Evolutionary conservation across 768 basidiomycete genomes (phyloP).

Genomic region (Lentinus tigrinus): DNA sequence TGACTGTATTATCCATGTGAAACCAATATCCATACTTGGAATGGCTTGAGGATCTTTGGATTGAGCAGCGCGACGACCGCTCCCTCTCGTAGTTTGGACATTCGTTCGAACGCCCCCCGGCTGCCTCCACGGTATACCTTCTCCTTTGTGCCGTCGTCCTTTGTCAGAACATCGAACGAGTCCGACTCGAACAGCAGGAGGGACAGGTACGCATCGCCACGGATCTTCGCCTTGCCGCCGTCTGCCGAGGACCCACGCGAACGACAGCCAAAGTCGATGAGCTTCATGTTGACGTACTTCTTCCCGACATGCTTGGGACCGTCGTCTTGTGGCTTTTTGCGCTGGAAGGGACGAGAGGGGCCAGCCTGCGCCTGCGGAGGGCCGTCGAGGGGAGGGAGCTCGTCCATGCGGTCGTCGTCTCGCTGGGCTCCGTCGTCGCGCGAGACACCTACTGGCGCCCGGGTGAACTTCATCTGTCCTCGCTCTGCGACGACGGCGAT

Average conservation of each 20-base stretch:
- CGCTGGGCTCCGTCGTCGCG: constrained; percentile 39
- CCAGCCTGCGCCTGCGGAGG: not conserved
- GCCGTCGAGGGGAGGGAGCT: constrained; percentile 18
- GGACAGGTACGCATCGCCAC: constrained; percentile 83
- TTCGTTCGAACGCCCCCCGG: constrained; percentile 86
- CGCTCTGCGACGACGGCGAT: constrained; percentile 95
- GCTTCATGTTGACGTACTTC: constrained; percentile 84
- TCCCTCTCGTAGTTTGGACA: constrained; percentile 84
- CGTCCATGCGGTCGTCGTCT: constrained; percentile 22
- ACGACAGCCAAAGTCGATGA: constrained; percentile 76
- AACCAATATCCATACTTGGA: constrained; percentile 52
- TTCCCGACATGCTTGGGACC: constrained; percentile 53
- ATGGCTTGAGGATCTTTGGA: constrained; percentile 82
- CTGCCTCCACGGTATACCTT: constrained; percentile 87
- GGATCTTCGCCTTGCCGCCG: constrained; percentile 54
- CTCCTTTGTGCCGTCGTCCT: constrained; percentile 50
- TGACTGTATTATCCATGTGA: not conserved
- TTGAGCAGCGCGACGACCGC: constrained; percentile 90
- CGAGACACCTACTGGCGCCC: constrained; percentile 56
- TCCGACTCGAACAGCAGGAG: constrained; percentile 90
- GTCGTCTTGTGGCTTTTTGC: constrained; percentile 36
- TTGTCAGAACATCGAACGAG: constrained; percentile 53
- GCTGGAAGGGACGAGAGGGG: constrained; percentile 18
- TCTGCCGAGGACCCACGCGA: constrained; percentile 50
- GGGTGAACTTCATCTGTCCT: constrained; percentile 71